Percentiles rank a stretch among this genome's conserved stretches.
Evolutionary conservation across 306 rosid species (phyloP).

Genomic region (Vicia faba): DNA sequence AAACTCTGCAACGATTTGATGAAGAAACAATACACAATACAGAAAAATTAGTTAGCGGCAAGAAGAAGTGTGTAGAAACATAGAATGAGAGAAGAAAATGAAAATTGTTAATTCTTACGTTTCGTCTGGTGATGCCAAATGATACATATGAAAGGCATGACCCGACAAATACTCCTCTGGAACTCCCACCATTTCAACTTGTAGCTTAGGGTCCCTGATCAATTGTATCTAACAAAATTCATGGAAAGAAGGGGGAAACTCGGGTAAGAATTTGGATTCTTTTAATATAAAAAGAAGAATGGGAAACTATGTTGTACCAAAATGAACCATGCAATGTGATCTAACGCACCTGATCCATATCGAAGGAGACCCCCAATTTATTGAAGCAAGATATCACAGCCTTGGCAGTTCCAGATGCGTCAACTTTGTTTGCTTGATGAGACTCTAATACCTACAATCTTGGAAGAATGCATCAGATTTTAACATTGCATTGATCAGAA

Average conservation of each 20-base stretch:
- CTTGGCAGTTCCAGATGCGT: slow-evolving; percentile 93
- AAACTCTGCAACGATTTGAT: slow-evolving; percentile 59
- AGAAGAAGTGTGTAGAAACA: slow-evolving; percentile 7
- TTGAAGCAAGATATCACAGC: slow-evolving; percentile 90
- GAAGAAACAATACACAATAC: slow-evolving; percentile 12
- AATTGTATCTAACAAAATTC: slow-evolving; percentile 61
- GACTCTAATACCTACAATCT: slow-evolving; percentile 86
- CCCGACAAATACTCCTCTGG: slow-evolving; percentile 87
- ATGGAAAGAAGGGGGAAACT: background rate
- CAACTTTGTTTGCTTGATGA: slow-evolving; percentile 90
- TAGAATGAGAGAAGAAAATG: slow-evolving; percentile 3
- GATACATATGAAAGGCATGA: slow-evolving; percentile 92
- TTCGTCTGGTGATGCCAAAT: slow-evolving; percentile 77
- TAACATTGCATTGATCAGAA: slow-evolving; percentile 34
- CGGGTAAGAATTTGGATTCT: slow-evolving; percentile 16
- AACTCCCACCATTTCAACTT: slow-evolving; percentile 85
- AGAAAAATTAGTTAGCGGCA: slow-evolving; percentile 12
- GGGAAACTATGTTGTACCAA: background rate
- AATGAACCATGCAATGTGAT: slow-evolving; percentile 21
- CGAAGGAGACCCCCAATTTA: slow-evolving; percentile 72
- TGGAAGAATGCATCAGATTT: slow-evolving; percentile 41
- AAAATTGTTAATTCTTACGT: slow-evolving; percentile 54
- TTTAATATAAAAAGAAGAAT: slow-evolving; percentile 1
- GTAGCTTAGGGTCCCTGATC: slow-evolving; percentile 80
- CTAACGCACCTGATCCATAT: slow-evolving; percentile 70